Evolutionary conservation across 768 basidiomycete species (phyloP).

Genomic region (Tricholoma hemisulphureum): DNA sequence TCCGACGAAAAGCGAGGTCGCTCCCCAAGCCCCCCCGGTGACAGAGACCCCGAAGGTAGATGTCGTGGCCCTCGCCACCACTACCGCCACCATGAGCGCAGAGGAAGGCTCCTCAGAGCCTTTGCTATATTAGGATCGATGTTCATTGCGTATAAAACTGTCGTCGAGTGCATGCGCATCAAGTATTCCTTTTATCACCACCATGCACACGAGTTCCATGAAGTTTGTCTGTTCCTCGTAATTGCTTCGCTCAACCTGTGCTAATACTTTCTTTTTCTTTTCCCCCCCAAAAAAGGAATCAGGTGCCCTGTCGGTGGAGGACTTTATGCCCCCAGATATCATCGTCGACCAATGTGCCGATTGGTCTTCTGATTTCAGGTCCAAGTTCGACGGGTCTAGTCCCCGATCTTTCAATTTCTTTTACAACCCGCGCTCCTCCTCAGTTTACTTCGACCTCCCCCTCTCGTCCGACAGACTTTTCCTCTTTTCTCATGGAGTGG

Average conservation of each 20-base stretch:
- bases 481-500: slow-evolving; percentile 28
- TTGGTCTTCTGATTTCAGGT: not conserved
- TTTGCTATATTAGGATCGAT: too few relatives aligned
- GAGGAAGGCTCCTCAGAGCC: too few relatives aligned
- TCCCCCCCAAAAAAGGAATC: not conserved
- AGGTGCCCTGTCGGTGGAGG: not conserved
- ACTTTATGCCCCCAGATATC: not conserved
- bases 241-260: not conserved
- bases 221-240: not conserved
- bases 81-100: too few relatives aligned
- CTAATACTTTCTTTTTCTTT: too few relatives aligned
- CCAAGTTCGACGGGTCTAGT: not conserved
- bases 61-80: too few relatives aligned
- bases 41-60: too few relatives aligned
- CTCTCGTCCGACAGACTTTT: slow-evolving; percentile 26
- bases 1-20: too few relatives aligned
- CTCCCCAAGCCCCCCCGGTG: too few relatives aligned
- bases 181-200: too few relatives aligned
- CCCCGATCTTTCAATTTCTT: not conserved
- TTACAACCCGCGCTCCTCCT: not conserved
- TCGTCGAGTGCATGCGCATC: not conserved
- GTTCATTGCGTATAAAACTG: too few relatives aligned
- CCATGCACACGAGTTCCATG: too few relatives aligned
- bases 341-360: not conserved
- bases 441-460: slow-evolving; percentile 24